A percentile compares a stretch with the other conserved stretches of the same genome.
Conservation (phyloP, 495 filamentous ascomycete genomes). For the Daldinia loculata region DNA sequence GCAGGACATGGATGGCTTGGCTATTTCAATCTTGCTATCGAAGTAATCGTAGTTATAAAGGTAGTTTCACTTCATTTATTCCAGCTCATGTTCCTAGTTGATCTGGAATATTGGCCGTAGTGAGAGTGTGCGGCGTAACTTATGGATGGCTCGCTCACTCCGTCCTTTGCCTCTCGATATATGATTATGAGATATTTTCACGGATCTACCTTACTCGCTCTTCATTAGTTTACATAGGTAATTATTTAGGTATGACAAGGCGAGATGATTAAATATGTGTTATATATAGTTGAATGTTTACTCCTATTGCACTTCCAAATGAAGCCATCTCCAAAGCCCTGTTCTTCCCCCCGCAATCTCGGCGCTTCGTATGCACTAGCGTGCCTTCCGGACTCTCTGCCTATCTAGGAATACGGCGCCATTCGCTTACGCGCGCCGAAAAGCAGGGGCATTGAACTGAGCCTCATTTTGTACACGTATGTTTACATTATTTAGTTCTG, state of each 20-base stretch:
- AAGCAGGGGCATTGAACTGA: neutral
- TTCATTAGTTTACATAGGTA: neutral
- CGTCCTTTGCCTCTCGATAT: neutral
- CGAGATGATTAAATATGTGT: neutral
- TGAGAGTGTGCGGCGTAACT: neutral
- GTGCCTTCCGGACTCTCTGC: neutral
- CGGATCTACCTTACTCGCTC: neutral
- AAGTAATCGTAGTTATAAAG: slow-evolving; percentile 37
- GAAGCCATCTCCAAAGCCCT: neutral
- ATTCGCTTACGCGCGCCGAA: neutral
- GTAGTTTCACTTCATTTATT: slow-evolving; percentile 14
- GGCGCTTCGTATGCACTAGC: neutral
- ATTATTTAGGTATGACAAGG: neutral
- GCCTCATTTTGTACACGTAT: neutral
- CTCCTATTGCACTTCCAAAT: neutral
- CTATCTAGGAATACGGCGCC: neutral
- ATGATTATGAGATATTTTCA: neutral
- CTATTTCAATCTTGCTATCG: slow-evolving; percentile 17
- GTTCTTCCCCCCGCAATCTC: neutral
- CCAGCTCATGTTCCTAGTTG: neutral
- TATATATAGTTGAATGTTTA: neutral
- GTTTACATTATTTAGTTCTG: neutral
- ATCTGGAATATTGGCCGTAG: neutral
- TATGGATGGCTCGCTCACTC: neutral
- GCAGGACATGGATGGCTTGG: slow-evolving; percentile 5